Conservation (phyloP, 441 rosid species). For the Sinapis alba region DNA sequence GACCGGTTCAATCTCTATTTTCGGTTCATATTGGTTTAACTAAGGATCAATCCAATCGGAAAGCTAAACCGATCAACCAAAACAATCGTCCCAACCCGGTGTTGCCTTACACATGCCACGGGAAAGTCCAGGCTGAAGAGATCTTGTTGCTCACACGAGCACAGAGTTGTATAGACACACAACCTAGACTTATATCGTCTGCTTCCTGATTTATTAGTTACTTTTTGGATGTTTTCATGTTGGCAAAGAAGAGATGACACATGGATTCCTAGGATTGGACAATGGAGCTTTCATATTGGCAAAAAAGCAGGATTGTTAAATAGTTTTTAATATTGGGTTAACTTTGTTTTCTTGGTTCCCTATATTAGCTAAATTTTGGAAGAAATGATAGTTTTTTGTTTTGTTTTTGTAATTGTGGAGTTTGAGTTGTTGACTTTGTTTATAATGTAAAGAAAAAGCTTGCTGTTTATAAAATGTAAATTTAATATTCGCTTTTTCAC, state of each 20-base stretch:
- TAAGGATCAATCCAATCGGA: constrained; percentile 26
- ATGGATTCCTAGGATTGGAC: constrained; percentile 29
- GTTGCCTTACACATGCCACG: constrained; percentile 51
- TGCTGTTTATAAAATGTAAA: background rate
- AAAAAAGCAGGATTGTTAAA: constrained; percentile 28
- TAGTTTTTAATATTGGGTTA: constrained; percentile 27
- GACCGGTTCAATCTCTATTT: constrained; percentile 71
- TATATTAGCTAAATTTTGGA: constrained; percentile 31
- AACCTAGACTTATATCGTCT: constrained; percentile 45
- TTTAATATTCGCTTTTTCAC: background rate
- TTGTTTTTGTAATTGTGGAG: constrained; percentile 6
- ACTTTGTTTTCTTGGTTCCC: constrained; percentile 15
- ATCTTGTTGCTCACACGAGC: constrained; percentile 56
- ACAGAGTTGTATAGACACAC: constrained; percentile 52
- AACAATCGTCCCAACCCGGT: constrained; percentile 45
- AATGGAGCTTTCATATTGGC: constrained; percentile 32
- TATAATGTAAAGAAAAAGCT: background rate
- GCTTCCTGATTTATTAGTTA: constrained; percentile 32
- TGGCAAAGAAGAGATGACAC: constrained; percentile 38
- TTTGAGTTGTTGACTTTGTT: constrained; percentile 10
- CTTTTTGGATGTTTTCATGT: constrained; percentile 34
- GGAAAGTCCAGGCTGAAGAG: constrained; percentile 87
- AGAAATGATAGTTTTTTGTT: background rate
- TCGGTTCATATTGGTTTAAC: constrained; percentile 47
- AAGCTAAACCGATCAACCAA: constrained; percentile 37